phyloP scores from a whole-genome alignment of 345 rosid genomes.

The Eucalyptus erythrocorys region DNA sequence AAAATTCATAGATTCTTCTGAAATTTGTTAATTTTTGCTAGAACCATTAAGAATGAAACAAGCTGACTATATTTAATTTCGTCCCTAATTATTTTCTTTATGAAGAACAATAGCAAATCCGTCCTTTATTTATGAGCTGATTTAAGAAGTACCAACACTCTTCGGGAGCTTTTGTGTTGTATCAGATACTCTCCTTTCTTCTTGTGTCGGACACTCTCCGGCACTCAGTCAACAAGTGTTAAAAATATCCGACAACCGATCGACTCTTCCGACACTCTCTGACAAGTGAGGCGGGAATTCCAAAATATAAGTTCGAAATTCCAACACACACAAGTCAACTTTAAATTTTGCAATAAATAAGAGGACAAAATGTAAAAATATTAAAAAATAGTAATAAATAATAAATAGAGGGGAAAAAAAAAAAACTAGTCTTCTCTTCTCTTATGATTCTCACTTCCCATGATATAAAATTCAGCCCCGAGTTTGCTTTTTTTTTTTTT shows the following conservation, averaged over 20 bases:
- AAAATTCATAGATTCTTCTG: not conserved
- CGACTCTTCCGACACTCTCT: fast-evolving
- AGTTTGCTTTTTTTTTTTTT: too few relatives aligned
- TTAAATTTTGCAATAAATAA: too few relatives aligned
- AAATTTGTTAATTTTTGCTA: not conserved
- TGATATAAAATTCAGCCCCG: too few relatives aligned
- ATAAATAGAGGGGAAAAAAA: too few relatives aligned
- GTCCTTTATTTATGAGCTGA: not conserved
- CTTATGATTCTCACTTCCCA: too few relatives aligned
- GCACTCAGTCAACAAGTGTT: fast-evolving
- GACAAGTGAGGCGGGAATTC: fast-evolving
- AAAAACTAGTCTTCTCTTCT: too few relatives aligned
- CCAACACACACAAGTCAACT: fast-evolving
- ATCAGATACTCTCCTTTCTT: fast-evolving
- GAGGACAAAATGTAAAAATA: fast-evolving
- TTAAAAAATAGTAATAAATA: too few relatives aligned
- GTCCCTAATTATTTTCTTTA: not conserved
- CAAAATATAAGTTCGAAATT: too few relatives aligned
- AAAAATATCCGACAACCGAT: fast-evolving
- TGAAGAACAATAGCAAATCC: not conserved
- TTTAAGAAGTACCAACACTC: too few relatives aligned
- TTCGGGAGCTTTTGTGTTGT: fast-evolving
- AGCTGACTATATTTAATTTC: not conserved
- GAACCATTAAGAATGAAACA: not conserved
- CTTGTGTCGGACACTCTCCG: fast-evolving